A percentile compares a stretch with the other conserved stretches of the same genome.
These are phyloP conservation scores for Plectosphaerella plurivora DNA, from an alignment of 2,329 filamentous ascomycete genomes.

Conservation along the genomic window DNA sequence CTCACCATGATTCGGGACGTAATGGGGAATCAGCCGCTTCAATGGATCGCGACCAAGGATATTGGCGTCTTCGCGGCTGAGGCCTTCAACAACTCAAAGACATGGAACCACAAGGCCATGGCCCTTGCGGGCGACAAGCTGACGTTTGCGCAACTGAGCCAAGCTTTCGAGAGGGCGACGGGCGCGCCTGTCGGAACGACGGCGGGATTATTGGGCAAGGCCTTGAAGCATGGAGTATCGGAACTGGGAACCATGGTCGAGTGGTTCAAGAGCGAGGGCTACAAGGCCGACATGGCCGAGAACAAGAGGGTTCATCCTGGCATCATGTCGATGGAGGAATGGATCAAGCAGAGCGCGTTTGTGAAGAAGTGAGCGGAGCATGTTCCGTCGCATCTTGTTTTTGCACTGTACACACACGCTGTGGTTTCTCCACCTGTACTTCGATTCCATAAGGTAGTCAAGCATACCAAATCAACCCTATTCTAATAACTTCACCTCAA, in stretches of 20 bases:
- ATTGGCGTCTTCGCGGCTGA: constrained; percentile 41
- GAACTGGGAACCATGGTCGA: constrained; percentile 2
- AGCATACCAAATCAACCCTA: too few species aligned
- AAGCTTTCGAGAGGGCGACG: not conserved
- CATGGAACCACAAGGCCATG: constrained; percentile 1
- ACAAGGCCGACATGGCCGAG: constrained; percentile 1
- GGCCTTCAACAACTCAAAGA: constrained; percentile 29
- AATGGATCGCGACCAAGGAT: constrained; percentile 35
- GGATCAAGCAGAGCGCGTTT: constrained; percentile 4
- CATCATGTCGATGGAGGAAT: not conserved
- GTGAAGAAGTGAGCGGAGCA: not conserved
- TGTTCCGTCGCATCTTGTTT: too few species aligned
- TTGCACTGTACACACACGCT: too few species aligned
- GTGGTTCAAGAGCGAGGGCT: constrained; percentile 4
- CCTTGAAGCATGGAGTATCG: not conserved
- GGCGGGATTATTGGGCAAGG: constrained; percentile 1
- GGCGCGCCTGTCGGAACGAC: not conserved
- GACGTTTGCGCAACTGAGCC: constrained; percentile 1
- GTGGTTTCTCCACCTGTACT: too few species aligned
- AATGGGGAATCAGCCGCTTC: constrained; percentile 27
- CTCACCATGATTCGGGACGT: constrained; percentile 24
- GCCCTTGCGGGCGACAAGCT: constrained; percentile 1
- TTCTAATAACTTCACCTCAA: too few species aligned
- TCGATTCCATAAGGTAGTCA: too few species aligned
- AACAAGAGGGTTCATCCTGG: constrained; percentile 2